phyloP scores from a whole-genome alignment of 306 rosid genomes.

The Vigna trinervia region DNA sequence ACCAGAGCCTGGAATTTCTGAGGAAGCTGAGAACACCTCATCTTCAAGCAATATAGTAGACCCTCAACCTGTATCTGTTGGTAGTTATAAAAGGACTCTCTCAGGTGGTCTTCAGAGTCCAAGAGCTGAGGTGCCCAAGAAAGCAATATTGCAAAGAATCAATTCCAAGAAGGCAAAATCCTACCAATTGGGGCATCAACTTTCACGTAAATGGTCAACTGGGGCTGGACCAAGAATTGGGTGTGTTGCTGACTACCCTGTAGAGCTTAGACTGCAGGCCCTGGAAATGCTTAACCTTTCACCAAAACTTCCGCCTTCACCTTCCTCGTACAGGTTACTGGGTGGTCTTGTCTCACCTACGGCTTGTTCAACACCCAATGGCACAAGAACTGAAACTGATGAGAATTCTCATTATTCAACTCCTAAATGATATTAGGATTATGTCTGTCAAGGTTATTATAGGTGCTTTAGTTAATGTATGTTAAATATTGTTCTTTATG shows the following conservation, averaged over 20 bases:
- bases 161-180: slow-evolving; percentile 86
- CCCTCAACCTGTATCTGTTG: slow-evolving; percentile 35
- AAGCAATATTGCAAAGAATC: slow-evolving; percentile 75
- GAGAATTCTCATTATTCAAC: slow-evolving; percentile 43
- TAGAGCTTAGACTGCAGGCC: slow-evolving; percentile 79
- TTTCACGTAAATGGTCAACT: slow-evolving; percentile 81
- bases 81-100: slow-evolving; percentile 68
- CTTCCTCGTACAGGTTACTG: slow-evolving; percentile 44
- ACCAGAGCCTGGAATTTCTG: slow-evolving; percentile 36
- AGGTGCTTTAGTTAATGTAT: slow-evolving; percentile 41
- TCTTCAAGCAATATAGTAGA: slow-evolving; percentile 47
- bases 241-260: slow-evolving; percentile 91
- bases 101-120: slow-evolving; percentile 97
- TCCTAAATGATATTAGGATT: slow-evolving; percentile 27
- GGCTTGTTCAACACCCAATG: slow-evolving; percentile 34
- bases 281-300: slow-evolving; percentile 82
- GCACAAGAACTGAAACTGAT: slow-evolving; percentile 11
- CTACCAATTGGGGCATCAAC: slow-evolving; percentile 84
- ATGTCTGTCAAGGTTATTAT: not conserved
- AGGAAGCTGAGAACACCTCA: slow-evolving; percentile 51
- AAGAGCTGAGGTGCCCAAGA: slow-evolving; percentile 77
- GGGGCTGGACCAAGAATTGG: slow-evolving; percentile 99
- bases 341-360: slow-evolving; percentile 55
- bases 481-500: slow-evolving; percentile 25
- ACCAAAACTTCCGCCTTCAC: slow-evolving; percentile 65